Base-by-base conservation (phyloP, 352 stramenopile genomes). In the Phytophthora citrophthora region DNA sequence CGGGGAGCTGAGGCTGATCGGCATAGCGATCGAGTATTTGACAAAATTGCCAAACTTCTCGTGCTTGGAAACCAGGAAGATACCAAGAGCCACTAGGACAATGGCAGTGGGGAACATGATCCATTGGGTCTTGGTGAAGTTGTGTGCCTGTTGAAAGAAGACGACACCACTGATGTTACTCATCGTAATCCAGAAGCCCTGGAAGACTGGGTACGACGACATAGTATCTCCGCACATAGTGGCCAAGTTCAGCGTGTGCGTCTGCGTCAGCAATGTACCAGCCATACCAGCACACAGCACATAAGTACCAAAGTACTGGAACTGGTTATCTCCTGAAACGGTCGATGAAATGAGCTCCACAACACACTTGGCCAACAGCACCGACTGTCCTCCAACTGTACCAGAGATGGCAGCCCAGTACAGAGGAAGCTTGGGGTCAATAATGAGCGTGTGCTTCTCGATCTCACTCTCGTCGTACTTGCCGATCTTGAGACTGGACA, bases 1-100 rank as follows among this genome's bases (percentile, higher is more conserved):
- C 15, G 86, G 85, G 40, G 76, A 90, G 83, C 88, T 94, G 51
- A 95, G 73, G 39, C 81, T 93, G 68, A 95, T 90, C 26, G 88
- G 88, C 88, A 95, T 93, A 7, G 88, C 88, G 61, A 95, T 83
- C 41, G 83, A 90, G 74, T 95, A 95, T 76, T 95, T 95, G 73
- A 95, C 78, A 59, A 83, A 79, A 70, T 93, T 94, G 60, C 88
- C 88, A 45, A 94, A 94, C 70, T 95, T 95, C 69, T 95, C 76
- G 64, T 95, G 88, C 70, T 95, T 95, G 20, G 88, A 89, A 26
- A 95, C 76, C 4, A 95, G 72, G 57, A 70, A 89, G 50, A 95
- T 94, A 23, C 88, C 88, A 7, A 88, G 34, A 18, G 90, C 64
- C 54, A 94, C 88, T n/a, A 91, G 67, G 11, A 75, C 36, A 44